Conservation (phyloP, 768 basidiomycete species). For the Serendipita vermifera region DNA sequence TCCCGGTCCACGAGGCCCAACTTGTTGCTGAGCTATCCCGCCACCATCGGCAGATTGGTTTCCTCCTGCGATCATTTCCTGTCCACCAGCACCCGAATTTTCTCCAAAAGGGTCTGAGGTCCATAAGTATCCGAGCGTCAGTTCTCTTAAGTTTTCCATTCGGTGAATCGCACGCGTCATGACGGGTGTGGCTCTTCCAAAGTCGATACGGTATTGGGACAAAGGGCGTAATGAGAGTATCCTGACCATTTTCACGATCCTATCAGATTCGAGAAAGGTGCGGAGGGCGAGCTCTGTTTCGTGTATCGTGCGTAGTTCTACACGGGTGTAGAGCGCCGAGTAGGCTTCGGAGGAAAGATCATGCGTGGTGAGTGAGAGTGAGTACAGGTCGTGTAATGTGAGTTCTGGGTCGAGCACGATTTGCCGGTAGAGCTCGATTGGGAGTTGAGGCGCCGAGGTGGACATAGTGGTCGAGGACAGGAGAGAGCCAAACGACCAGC, state of each 20-base stretch:
- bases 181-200: not conserved
- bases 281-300: not conserved
- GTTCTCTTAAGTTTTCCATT: not conserved
- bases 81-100: not conserved
- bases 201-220: not conserved
- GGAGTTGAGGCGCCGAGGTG: not conserved
- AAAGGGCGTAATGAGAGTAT: not conserved
- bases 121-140: not conserved
- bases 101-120: not conserved
- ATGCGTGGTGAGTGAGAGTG: not conserved
- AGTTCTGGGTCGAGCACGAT: not conserved
- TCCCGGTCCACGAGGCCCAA: too few species aligned
- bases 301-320: not conserved
- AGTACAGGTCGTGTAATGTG: not conserved
- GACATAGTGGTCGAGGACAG: not conserved
- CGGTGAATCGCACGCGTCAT: not conserved
- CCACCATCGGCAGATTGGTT: too few species aligned
- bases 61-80: too few species aligned
- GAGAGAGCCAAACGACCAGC: too few species aligned
- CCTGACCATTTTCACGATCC: not conserved
- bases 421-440: slow-evolving; percentile 2
- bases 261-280: not conserved
- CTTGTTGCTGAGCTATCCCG: too few species aligned
- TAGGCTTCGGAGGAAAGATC: not conserved
- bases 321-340: not conserved